Evolutionary conservation across 345 rosid genomes (phyloP).

Genomic region (Populus alba): DNA sequence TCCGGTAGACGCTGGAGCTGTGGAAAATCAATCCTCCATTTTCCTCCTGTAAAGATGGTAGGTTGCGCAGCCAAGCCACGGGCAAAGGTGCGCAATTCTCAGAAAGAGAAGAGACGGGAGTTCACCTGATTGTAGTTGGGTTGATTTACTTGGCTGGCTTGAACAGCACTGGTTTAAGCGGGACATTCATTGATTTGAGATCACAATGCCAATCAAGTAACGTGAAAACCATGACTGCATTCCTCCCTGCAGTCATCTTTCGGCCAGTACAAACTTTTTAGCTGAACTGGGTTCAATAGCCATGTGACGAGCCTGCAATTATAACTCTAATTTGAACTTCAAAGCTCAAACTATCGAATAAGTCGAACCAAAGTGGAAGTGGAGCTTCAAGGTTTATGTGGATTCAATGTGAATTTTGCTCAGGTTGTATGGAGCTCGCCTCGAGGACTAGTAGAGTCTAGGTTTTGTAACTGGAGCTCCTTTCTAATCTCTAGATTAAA

Average conservation of each 20-base stretch:
- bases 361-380: neutral
- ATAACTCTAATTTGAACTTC: no score
- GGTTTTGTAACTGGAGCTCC: neutral
- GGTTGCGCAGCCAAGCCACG: no score
- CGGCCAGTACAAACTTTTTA: no score
- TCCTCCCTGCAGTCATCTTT: neutral
- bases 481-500: neutral
- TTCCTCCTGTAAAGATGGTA: no score
- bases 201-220: neutral
- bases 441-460: neutral
- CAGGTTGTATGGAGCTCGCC: neutral
- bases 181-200: neutral
- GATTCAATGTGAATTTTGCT: neutral
- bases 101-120: no score
- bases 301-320: neutral
- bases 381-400: neutral
- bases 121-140: no score
- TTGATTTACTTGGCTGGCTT: no score
- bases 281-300: neutral
- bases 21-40: no score
- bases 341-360: neutral
- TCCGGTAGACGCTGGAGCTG: no score
- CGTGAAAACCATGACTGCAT: no score
- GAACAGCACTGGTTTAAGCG: neutral
- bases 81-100: no score